phyloP scores from a whole-genome alignment of 2,329 filamentous ascomycete species.

The Apiospora phragmitis region DNA sequence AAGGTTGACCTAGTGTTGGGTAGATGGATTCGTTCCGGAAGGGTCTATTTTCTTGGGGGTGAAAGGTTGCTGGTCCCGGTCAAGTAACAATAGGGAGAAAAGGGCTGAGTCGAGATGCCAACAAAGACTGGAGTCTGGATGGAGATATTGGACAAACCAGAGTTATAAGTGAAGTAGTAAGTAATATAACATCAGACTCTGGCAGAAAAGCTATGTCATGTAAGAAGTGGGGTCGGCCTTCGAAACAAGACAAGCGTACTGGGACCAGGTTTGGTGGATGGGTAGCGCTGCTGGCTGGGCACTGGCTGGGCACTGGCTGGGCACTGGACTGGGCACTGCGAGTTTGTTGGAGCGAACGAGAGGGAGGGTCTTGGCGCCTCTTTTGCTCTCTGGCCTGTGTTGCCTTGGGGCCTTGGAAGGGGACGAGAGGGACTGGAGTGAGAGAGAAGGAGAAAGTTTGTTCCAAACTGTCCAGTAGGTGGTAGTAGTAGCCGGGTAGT shows the following conservation, averaged over 20 bases:
- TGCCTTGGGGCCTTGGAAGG: neutral
- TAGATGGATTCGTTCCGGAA: conserved; percentile 4
- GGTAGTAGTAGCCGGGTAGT: neutral
- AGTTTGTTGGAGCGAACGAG: too few species aligned
- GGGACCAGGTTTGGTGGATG: neutral
- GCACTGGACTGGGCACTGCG: too few species aligned
- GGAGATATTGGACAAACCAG: conserved; percentile 3
- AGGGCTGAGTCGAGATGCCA: conserved; percentile 8
- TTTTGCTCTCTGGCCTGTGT: neutral
- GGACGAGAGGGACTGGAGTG: neutral
- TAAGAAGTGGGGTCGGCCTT: neutral
- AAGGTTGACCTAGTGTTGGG: conserved; percentile 1
- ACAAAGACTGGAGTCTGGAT: conserved; percentile 7
- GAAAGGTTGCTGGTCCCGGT: conserved; percentile 1
- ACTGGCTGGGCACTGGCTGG: neutral
- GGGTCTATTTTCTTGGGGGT: neutral
- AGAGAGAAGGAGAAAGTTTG: neutral
- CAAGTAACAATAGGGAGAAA: neutral
- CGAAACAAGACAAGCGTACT: conserved; percentile 5
- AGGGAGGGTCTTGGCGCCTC: neutral
- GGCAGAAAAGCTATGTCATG: conserved; percentile 3
- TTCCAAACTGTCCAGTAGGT: neutral
- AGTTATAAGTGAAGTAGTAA: conserved; percentile 6
- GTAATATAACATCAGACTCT: conserved; percentile 6
- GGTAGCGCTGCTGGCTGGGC: neutral